Base-by-base conservation (phyloP, 306 rosid species). In the Sicyos edulis region DNA sequence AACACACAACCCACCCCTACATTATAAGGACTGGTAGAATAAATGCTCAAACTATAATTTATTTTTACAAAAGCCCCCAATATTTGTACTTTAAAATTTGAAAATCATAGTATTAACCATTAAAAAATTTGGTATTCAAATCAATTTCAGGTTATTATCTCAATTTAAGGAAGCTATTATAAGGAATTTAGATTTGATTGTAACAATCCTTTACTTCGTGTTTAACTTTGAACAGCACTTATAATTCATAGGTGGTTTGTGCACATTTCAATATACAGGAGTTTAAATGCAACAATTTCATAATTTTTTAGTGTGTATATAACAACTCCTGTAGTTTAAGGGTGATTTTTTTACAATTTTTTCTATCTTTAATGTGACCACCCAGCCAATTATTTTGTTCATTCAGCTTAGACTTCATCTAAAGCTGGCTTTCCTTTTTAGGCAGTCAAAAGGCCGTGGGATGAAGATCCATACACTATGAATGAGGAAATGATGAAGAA, bases 401-500 rank as follows among this genome's bases (percentile, higher is more conserved):
- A 20, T 70, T 64, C 45, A 44, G 59, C 37, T 63, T 15, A 10
- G 17, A 58, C 26, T 49, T 59, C 32, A 73, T 64, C 73, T 76
- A 69, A 80, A 54, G 71, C 70, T 54, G 42, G 10, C 40, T 17
- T 78, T 77, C 69, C 74, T 81, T 68, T 77, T 74, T 82, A 93
- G 98, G 99, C 99, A 20, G 89, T 91, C 73, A 82, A 82, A 83
- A 83, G 97, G 71, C 86, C 95, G 40, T 93, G 99, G 99, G 99
- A 89, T 54, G 97, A 87, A 82, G 97, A 91, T 81, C 92, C 99
- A 66, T 83, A 82, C 52, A 74, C 80, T 65, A 76, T 91, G 97
- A 91, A 85, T 13, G 97, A 95, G 78, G 99, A 91, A 82, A 85
- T 89, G 77, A 80, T 83, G 92, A 95, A 91, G 88, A 93, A 83